Conservation (phyloP, 2,329 filamentous ascomycete species). For the Teratosphaeria nubilosa region DNA sequence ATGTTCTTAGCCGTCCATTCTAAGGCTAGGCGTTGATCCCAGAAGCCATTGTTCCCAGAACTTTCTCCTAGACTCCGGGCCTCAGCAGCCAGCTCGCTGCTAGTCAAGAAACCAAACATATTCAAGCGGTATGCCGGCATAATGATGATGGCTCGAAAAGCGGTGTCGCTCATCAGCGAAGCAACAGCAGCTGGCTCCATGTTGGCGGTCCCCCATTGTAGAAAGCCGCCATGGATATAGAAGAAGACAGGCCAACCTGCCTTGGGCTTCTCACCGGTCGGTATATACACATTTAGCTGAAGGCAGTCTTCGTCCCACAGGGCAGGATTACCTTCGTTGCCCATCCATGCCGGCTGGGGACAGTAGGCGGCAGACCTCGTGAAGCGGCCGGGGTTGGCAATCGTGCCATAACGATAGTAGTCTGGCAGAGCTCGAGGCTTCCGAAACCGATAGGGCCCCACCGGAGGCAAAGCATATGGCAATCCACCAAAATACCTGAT, state of each 20-base stretch:
- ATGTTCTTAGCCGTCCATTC: constrained; percentile 47
- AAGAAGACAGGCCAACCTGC: constrained; percentile 49
- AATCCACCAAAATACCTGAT: constrained; percentile 47
- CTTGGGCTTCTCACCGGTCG: constrained; percentile 34
- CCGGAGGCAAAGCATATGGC: constrained; percentile 45
- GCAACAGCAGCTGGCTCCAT: constrained; percentile 29
- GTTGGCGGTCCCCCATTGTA: constrained; percentile 47
- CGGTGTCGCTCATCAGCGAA: constrained; percentile 40
- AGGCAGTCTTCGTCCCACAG: constrained; percentile 45
- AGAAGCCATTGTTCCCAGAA: constrained; percentile 45
- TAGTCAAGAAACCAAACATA: constrained; percentile 46
- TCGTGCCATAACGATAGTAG: constrained; percentile 43
- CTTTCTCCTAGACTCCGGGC: constrained; percentile 28
- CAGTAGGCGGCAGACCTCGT: constrained; percentile 35
- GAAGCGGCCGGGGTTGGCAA: constrained; percentile 37
- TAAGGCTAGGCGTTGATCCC: constrained; percentile 46
- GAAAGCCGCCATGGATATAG: constrained; percentile 48
- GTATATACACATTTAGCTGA: constrained; percentile 47
- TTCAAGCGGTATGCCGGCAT: constrained; percentile 49
- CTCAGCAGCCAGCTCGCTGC: constrained; percentile 37
- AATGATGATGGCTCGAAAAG: constrained; percentile 42
- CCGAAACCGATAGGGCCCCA: constrained; percentile 39
- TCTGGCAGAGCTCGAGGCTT: constrained; percentile 38
- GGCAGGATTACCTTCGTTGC: constrained; percentile 12
- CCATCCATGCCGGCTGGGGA: constrained; percentile 37